Evolutionary conservation across 2,329 filamentous ascomycete species (phyloP).

Genomic region (Phaeosphaeriaceae sp.): DNA sequence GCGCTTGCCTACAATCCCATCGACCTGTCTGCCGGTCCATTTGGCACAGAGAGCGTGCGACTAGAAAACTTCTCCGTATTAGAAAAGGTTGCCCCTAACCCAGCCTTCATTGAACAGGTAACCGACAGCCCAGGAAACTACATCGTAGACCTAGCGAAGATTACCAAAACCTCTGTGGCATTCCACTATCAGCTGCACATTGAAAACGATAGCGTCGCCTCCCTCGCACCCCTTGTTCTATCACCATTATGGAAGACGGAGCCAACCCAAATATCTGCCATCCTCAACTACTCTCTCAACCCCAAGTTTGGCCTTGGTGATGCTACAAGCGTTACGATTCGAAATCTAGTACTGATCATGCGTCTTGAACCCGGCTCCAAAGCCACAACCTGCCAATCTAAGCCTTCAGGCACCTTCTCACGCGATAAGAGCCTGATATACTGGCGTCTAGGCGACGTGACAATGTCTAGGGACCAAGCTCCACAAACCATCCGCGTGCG

Average conservation of each 20-base stretch:
- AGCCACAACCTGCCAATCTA: slow-evolving; percentile 73
- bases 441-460: slow-evolving; percentile 81
- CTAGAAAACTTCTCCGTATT: slow-evolving; percentile 88
- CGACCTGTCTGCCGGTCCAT: slow-evolving; percentile 50
- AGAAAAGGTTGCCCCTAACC: slow-evolving; percentile 92
- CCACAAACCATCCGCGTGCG: slow-evolving; percentile 82
- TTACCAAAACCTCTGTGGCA: slow-evolving; percentile 75
- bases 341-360: slow-evolving; percentile 77
- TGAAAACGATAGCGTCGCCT: slow-evolving; percentile 59
- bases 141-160: slow-evolving; percentile 72
- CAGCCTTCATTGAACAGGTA: slow-evolving; percentile 80
- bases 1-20: slow-evolving; percentile 80
- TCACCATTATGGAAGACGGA: slow-evolving; percentile 83
- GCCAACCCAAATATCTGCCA: slow-evolving; percentile 81
- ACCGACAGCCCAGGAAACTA: slow-evolving; percentile 78
- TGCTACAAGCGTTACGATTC: slow-evolving; percentile 62
- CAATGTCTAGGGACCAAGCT: slow-evolving; percentile 61
- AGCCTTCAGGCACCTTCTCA: slow-evolving; percentile 78
- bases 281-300: slow-evolving; percentile 85
- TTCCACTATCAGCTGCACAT: slow-evolving; percentile 92
- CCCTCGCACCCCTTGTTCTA: slow-evolving; percentile 75
- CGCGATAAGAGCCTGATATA: slow-evolving; percentile 79
- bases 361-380: slow-evolving; percentile 69
- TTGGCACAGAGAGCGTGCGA: slow-evolving; percentile 69
- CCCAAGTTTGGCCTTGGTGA: slow-evolving; percentile 62